Base-by-base conservation (phyloP, 2,329 filamentous ascomycete species). In the Beauveria rudraprayagi region DNA sequence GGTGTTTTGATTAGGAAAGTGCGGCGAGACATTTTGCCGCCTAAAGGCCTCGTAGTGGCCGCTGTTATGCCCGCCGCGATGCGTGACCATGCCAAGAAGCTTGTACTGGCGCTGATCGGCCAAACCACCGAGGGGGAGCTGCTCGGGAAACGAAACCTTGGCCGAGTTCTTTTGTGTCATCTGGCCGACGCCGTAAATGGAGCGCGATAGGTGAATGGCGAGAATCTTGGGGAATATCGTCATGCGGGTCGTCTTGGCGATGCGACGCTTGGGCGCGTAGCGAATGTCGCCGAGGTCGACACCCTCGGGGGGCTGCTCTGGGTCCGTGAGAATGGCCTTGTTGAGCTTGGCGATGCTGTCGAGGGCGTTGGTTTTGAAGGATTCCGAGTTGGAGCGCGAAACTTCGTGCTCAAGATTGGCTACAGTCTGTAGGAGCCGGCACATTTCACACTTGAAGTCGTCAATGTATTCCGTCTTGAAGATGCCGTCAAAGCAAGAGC, bases 31-130 rank as follows among this genome's bases (percentile, higher is more conserved):
- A 62, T 90, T 88, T 73, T 97, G 94, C 43, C 94, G 84, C 40
- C 94, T 84, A 73, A 97, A 97, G 1, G 92, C 93, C 73, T 99
- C 94, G 76, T 99, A 99, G 71, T 99, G 94, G 1, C 94, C 94
- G 68, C 92, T 96, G 70, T 96, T 88, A 72, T 99, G 94, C 64
- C 90, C 95, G 43, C 94, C 94, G 69, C 96, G 96, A 71, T 99
- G 94, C 24, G 91, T 96, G 41, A 99, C 91, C 41, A 96, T 84
- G 14, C 89, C 91, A 0, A 96, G 82, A 5, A 99, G 80, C 68
- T 87, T 91, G 75, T 97, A 99, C 70, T 84, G 88, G 65, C 86
- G 89, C 69, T 89, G 86, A 61, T 89, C 83, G 48, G 94, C 75
- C 26, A 97, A 77, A 1, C 91, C 86, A 1, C 94, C 94, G 3